Conservation (phyloP, 192 early-diverging fungal genomes). For the Coemansia sp. region DNA sequence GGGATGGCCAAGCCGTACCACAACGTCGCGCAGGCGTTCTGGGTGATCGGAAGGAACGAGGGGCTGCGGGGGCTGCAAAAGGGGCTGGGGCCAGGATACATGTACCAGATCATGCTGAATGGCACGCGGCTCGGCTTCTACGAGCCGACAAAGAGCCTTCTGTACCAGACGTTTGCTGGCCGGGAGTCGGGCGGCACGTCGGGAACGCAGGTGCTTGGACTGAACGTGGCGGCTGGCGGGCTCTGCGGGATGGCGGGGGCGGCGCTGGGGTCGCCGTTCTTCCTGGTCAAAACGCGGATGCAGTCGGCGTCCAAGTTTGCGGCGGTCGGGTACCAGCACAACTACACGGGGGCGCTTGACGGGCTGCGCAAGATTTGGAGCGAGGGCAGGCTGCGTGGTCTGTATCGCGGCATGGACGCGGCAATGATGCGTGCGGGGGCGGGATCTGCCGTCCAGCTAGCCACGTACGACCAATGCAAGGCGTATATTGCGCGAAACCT, state of each 20-base stretch:
- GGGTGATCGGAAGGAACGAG: conserved; percentile 76
- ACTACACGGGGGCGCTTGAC: conserved; percentile 69
- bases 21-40: conserved; percentile 78
- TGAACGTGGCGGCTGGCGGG: conserved; percentile 75
- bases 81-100: conserved; percentile 86
- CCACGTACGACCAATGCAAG: conserved; percentile 87
- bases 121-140: conserved; percentile 91
- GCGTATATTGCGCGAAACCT: conserved; percentile 57
- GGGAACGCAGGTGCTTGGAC: conserved; percentile 37
- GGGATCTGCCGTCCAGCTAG: conserved; percentile 88
- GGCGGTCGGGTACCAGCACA: conserved; percentile 85
- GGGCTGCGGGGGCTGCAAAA: conserved; percentile 85
- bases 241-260: conserved; percentile 82
- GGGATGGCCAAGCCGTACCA: conserved; percentile 64
- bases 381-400: conserved; percentile 73
- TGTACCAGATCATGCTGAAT: conserved; percentile 92
- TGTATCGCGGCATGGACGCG: conserved; percentile 87
- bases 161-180: conserved; percentile 55
- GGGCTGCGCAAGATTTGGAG: conserved; percentile 70
- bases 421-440: conserved; percentile 87
- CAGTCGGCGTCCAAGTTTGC: conserved; percentile 73
- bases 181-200: conserved; percentile 30
- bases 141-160: conserved; percentile 73
- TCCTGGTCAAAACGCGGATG: conserved; percentile 88
- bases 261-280: conserved; percentile 81